A percentile compares a stretch with the other conserved stretches of the same genome.
phyloP scores from a whole-genome alignment of 1,139 yeast genomes.

The Kurtzmaniella natalensis region DNA sequence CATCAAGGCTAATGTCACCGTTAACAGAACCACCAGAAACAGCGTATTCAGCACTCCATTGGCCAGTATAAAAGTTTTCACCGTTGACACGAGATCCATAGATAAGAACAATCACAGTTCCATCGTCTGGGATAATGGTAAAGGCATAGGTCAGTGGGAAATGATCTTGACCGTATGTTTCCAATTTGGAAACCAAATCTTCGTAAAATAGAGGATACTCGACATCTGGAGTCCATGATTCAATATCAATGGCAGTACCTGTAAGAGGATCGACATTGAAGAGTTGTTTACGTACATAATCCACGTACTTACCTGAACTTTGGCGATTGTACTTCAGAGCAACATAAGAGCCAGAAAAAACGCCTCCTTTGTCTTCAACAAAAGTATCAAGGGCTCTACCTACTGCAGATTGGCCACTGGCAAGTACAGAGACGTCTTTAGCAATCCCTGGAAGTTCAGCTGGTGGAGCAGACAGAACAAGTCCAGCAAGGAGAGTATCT shows the following conservation, averaged over 20 bases:
- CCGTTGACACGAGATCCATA: constrained; percentile 74
- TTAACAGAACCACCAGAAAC: constrained; percentile 31
- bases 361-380: constrained; percentile 25
- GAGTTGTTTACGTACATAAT: constrained; percentile 36
- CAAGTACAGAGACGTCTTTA: constrained; percentile 21
- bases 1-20: constrained; percentile 64
- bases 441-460: constrained; percentile 35
- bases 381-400: constrained; percentile 27
- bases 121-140: constrained; percentile 33
- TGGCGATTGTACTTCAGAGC: constrained; percentile 34
- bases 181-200: constrained; percentile 26
- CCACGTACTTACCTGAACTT: constrained; percentile 34
- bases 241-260: constrained; percentile 48
- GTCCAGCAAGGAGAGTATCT: constrained; percentile 26
- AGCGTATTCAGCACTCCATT: constrained; percentile 72
- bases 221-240: constrained; percentile 21
- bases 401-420: constrained; percentile 21
- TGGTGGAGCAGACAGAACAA: constrained; percentile 38
- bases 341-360: constrained; percentile 28
- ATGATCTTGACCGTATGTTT: constrained; percentile 41
- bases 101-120: constrained; percentile 43
- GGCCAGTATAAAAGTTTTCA: constrained; percentile 83
- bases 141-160: constrained; percentile 52
- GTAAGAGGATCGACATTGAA: constrained; percentile 60
- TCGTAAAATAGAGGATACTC: constrained; percentile 27